Evolutionary conservation across 2,329 filamentous ascomycete species (phyloP), one percentile per base, ranked within the genome.

Genomic region (Hypoxylon rubiginosum): DNA sequence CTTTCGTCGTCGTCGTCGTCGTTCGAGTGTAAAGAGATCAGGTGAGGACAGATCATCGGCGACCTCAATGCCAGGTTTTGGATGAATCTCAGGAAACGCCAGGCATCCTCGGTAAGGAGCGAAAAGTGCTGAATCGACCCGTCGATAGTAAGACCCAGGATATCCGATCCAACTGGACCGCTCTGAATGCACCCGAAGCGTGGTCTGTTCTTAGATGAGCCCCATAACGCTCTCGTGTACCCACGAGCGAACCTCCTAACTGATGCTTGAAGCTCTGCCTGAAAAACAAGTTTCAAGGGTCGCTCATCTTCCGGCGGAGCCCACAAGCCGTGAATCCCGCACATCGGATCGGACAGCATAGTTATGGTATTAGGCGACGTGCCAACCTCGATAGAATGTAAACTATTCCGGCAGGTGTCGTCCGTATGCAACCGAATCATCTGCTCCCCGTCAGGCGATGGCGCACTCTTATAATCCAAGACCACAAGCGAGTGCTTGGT

Each of bases 81-180:
- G 1, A 97, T 75, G 67, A 95, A 88, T 62, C 86, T 85, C 4
- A 98, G 82, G 3, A 97, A 82, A 6, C 85, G 84, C 87, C 91
- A 92, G 7, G 90, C 85, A 1, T 86, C 78, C 17, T 85, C 73
- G 9, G 84, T 81, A 0, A 98, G 79, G 13, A 94, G 79, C 0
- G 86, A 86, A 71, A 97, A 91, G 60, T 91, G 87, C 67, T 88
- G 87, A 24, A 94, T 73, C 0, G 90, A 88, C 1, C 92, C 92
- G 72, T 92, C 88, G 34, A 93, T 84, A 6, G 86, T 87, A 6
- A 90, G 82, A 0, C 91, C 92, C 34, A 94, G 76, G 61, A 89
- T 80, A 65, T 89, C 86, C 4, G 81, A 79, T 6, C 79, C 82
- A 46, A 84, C 82, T 2, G 75, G 67, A 1, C 81, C 81, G 67